A percentile compares a stretch with the other conserved stretches of the same genome.
phyloP scores from a whole-genome alignment of 208 protist species.

The Leishmania mexicana region DNA sequence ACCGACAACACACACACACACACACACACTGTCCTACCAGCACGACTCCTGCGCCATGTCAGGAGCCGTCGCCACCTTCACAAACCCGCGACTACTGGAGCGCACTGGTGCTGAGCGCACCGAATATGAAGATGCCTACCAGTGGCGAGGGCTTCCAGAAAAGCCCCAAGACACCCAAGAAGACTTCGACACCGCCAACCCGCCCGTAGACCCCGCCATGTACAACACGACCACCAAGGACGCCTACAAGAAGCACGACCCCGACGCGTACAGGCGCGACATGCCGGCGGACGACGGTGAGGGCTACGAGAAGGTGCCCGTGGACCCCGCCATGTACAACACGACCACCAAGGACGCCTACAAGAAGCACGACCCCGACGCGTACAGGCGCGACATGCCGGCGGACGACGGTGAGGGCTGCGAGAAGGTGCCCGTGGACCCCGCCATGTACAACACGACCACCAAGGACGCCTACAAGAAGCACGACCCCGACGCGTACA shows the following conservation, averaged over 20 bases:
- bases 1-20: background rate
- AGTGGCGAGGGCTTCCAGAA: constrained; percentile 33
- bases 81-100: background rate
- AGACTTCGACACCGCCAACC: constrained; percentile 10
- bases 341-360: constrained; percentile 2
- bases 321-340: constrained; percentile 33
- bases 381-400: constrained; percentile 16
- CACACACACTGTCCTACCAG: background rate
- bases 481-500: constrained; percentile 44
- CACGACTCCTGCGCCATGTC: background rate
- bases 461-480: constrained; percentile 42
- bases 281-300: constrained; percentile 1
- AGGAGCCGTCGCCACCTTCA: background rate
- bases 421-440: constrained; percentile 1
- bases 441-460: constrained; percentile 56
- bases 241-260: constrained; percentile 25
- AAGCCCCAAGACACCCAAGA: background rate
- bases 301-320: background rate
- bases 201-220: background rate
- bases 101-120: background rate
- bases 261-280: constrained; percentile 20
- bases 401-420: background rate
- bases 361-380: constrained; percentile 23
- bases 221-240: constrained; percentile 11
- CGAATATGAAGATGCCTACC: constrained; percentile 43